Evolutionary conservation across 495 filamentous ascomycete species (phyloP).

Genomic region (Antarctomyces pellizariae): DNA sequence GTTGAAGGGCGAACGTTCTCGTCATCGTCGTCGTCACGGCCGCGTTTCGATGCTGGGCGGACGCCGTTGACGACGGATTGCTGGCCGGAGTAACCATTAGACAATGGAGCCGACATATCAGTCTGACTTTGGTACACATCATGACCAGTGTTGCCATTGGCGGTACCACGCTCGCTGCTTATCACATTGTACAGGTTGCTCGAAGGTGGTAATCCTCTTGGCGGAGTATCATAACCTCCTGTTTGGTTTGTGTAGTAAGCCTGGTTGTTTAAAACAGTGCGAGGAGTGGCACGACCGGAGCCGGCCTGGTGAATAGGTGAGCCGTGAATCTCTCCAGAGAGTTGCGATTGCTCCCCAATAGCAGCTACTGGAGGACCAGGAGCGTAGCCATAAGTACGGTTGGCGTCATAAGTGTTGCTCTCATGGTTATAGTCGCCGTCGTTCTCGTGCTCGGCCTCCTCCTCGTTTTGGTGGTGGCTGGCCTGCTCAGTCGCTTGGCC

Average conservation of each 20-base stretch:
- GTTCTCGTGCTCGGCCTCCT: conserved; percentile 54
- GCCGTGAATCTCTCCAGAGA: conserved; percentile 66
- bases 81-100: conserved; percentile 29
- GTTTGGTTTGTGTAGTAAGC: conserved; percentile 42
- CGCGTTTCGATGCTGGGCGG: conserved; percentile 46
- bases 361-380: conserved; percentile 37
- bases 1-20: conserved; percentile 45
- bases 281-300: conserved; percentile 71
- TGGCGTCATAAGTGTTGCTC: conserved; percentile 38
- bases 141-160: conserved; percentile 35
- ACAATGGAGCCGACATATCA: conserved; percentile 31
- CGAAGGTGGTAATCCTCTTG: conserved; percentile 40
- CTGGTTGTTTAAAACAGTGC: conserved; percentile 40
- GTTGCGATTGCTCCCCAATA: conserved; percentile 54
- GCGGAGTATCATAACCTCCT: conserved; percentile 61
- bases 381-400: conserved; percentile 56
- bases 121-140: conserved; percentile 47
- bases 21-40: conserved; percentile 56
- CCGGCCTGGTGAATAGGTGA: conserved; percentile 69
- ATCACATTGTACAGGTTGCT: conserved; percentile 82
- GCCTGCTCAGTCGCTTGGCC: conserved; percentile 29
- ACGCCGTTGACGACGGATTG: conserved; percentile 45
- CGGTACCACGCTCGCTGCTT: conserved; percentile 51
- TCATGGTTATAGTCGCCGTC: conserved; percentile 65
- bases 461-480: conserved; percentile 25